Evolutionary conservation across 2,329 filamentous ascomycete genomes (phyloP).

Genomic region (Coleophoma eucalyptorum): DNA sequence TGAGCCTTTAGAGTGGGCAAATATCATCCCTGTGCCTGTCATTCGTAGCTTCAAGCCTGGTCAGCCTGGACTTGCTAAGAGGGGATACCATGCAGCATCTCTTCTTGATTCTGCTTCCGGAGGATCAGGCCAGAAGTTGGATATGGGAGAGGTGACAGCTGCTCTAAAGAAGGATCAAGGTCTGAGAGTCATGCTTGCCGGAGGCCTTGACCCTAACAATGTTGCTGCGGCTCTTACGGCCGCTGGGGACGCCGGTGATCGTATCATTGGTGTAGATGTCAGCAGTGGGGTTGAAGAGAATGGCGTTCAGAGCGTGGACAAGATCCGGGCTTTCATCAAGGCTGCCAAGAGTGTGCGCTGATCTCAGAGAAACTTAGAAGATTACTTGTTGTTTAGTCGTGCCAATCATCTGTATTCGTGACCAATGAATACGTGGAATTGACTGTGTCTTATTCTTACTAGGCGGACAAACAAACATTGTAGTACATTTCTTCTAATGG

Average conservation of each 20-base stretch:
- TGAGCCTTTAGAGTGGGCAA: slow-evolving; percentile 90
- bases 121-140: slow-evolving; percentile 73
- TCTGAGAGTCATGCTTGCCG: slow-evolving; percentile 78
- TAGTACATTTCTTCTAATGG: too few relatives aligned
- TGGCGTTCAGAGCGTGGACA: slow-evolving; percentile 75
- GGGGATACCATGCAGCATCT: slow-evolving; percentile 80
- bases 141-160: slow-evolving; percentile 64
- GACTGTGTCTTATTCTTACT: too few relatives aligned
- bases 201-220: slow-evolving; percentile 78
- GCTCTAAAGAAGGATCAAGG: slow-evolving; percentile 64
- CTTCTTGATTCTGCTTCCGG: slow-evolving; percentile 85
- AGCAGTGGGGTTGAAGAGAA: slow-evolving; percentile 89
- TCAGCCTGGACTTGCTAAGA: slow-evolving; percentile 54
- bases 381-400: neutral
- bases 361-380: neutral
- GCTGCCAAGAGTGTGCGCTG: slow-evolving; percentile 54
- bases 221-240: slow-evolving; percentile 62
- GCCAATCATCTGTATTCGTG: too few relatives aligned
- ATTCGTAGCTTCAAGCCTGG: slow-evolving; percentile 79
- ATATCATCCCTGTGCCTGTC: slow-evolving; percentile 85
- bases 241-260: slow-evolving; percentile 54
- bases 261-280: slow-evolving; percentile 82
- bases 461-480: too few relatives aligned
- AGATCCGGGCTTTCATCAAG: slow-evolving; percentile 77
- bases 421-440: too few relatives aligned